Evolutionary conservation across 208 protist genomes (phyloP).

Genomic region (Trypanosoma caninum): DNA sequence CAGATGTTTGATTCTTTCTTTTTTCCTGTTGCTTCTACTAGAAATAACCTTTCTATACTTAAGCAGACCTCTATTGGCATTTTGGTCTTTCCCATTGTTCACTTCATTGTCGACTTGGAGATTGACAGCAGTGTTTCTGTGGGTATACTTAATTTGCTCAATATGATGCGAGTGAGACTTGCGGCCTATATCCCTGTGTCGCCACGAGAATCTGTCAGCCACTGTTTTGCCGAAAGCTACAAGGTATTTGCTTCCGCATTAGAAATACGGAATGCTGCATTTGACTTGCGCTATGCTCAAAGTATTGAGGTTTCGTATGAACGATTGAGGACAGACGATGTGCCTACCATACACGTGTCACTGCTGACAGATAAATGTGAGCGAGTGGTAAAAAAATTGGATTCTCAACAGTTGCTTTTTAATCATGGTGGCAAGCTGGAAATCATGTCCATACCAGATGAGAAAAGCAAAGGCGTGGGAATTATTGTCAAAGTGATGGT

Average conservation of each 20-base stretch:
- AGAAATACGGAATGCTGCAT: conserved; percentile 29
- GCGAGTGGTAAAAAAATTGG: conserved; percentile 15
- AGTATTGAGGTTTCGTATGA: conserved; percentile 43
- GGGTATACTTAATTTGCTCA: conserved; percentile 57
- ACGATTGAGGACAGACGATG: conserved; percentile 13
- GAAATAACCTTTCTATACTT: conserved; percentile 44
- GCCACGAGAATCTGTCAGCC: conserved; percentile 4
- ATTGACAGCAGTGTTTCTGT: conserved; percentile 50
- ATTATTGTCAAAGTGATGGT: conserved; percentile 41
- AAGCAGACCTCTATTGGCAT: conserved; percentile 71
- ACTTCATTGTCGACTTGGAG: conserved; percentile 68
- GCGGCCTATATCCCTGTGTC: neutral
- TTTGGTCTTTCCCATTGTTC: conserved; percentile 74
- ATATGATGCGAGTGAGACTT: conserved; percentile 47
- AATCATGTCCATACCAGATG: conserved; percentile 24
- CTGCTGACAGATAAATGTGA: conserved; percentile 33
- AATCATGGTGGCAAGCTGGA: conserved; percentile 32
- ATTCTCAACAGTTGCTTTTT: conserved; percentile 19
- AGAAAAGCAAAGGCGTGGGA: conserved; percentile 18
- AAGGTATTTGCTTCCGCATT: conserved; percentile 43
- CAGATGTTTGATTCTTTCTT: conserved; percentile 50
- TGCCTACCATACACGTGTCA: conserved; percentile 21
- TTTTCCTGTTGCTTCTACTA: conserved; percentile 1
- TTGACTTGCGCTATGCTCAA: conserved; percentile 61
- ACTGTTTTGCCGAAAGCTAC: conserved; percentile 58